phyloP scores from a whole-genome alignment of 2,329 filamentous ascomycete species.

The Scedosporium dehoogii region DNA sequence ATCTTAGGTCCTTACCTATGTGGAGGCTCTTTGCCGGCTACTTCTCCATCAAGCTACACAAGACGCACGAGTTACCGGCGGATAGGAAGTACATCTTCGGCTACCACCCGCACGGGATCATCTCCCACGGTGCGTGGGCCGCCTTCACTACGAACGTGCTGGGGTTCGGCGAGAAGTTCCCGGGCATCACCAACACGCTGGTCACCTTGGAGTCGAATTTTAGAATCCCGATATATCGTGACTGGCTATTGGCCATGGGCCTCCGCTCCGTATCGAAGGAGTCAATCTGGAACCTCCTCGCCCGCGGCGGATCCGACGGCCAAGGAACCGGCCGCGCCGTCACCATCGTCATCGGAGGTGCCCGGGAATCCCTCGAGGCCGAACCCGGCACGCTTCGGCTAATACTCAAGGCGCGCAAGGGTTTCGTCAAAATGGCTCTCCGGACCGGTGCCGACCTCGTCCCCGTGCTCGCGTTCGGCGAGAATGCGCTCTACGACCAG shows the following conservation, averaged over 20 bases:
- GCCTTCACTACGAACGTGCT: constrained; percentile 86
- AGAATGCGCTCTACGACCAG: constrained; percentile 94
- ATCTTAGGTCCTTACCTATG: constrained; percentile 60
- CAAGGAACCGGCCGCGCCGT: constrained; percentile 92
- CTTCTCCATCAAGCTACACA: constrained; percentile 82
- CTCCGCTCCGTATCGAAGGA: constrained; percentile 83
- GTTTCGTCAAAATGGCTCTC: constrained; percentile 89
- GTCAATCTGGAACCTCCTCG: constrained; percentile 81
- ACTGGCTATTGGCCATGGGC: constrained; percentile 86
- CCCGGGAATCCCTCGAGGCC: constrained; percentile 83
- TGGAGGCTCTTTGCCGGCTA: constrained; percentile 91
- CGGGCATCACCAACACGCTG: constrained; percentile 87
- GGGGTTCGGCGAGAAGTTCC: constrained; percentile 79
- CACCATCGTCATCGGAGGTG: constrained; percentile 90
- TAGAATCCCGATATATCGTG: constrained; percentile 82
- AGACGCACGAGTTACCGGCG: constrained; percentile 67
- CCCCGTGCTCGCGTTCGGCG: constrained; percentile 83
- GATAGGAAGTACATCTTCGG: constrained; percentile 93
- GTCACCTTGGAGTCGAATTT: constrained; percentile 96
- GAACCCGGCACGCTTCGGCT: constrained; percentile 67
- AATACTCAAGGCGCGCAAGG: constrained; percentile 74
- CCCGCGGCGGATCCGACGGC: constrained; percentile 62
- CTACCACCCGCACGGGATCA: constrained; percentile 96
- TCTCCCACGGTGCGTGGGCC: constrained; percentile 89
- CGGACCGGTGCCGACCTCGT: constrained; percentile 89